These are phyloP conservation scores for Metarhizium anisopliae DNA, from an alignment of 2,329 filamentous ascomycete species.

Conservation along the genomic window DNA sequence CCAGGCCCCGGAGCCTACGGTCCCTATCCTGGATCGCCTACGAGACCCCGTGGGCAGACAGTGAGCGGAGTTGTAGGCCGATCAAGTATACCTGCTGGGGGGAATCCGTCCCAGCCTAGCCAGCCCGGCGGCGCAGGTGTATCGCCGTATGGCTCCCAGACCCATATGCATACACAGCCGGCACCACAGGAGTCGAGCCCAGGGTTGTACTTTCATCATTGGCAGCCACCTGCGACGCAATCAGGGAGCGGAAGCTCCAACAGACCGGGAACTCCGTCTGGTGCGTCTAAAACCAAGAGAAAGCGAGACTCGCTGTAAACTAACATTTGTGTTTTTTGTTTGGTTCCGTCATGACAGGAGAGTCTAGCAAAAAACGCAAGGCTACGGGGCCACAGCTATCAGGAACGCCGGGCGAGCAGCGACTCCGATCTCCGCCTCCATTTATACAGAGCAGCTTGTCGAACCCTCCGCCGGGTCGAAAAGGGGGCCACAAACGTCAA, in stretches of 20 bases:
- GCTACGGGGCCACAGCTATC: conserved; percentile 38
- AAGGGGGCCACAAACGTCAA: conserved; percentile 24
- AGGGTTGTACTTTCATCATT: conserved; percentile 85
- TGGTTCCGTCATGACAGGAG: conserved; percentile 43
- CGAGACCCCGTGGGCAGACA: conserved; percentile 40
- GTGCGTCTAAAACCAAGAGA: conserved; percentile 54
- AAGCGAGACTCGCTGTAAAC: conserved; percentile 33
- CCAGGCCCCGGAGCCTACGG: conserved; percentile 31
- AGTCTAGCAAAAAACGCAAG: conserved; percentile 82
- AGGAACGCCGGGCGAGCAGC: conserved; percentile 19
- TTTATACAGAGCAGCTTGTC: conserved; percentile 19
- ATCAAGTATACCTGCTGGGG: conserved; percentile 34
- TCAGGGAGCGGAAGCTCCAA: conserved; percentile 44
- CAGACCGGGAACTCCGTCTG: conserved; percentile 65
- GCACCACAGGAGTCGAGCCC: conserved; percentile 59
- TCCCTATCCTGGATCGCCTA: conserved; percentile 40
- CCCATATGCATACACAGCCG: conserved; percentile 43
- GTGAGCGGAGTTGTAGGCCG: conserved; percentile 32
- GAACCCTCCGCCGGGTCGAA: conserved; percentile 16
- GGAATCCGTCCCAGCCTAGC: conserved; percentile 30
- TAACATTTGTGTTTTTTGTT: conserved; percentile 17
- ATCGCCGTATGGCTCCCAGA: conserved; percentile 32
- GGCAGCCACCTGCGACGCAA: conserved; percentile 71
- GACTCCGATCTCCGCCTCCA: conserved; percentile 24
- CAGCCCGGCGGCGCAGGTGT: conserved; percentile 18